Evolutionary conservation across 2,329 filamentous ascomycete species (phyloP).

Genomic region (Ophiostoma sp.): DNA sequence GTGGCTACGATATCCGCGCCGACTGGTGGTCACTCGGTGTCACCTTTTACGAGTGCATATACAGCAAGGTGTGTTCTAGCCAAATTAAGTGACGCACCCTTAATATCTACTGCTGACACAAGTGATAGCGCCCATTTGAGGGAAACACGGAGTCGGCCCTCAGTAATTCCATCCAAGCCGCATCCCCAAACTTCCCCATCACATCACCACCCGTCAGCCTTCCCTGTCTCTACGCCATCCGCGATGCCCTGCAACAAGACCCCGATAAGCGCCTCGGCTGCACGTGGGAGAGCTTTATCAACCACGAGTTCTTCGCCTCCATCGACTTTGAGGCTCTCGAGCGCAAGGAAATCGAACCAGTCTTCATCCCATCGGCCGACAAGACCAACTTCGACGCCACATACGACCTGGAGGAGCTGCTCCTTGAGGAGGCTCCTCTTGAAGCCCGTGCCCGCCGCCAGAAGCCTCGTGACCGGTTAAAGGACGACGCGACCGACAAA

Average conservation of each 20-base stretch:
- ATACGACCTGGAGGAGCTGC: slow-evolving; percentile 88
- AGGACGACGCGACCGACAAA: slow-evolving; percentile 89
- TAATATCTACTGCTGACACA: not conserved
- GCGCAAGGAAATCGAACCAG: slow-evolving; percentile 78
- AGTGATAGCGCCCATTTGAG: slow-evolving; percentile 75
- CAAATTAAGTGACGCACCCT: too few relatives aligned
- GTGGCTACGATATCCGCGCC: slow-evolving; percentile 81
- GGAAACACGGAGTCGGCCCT: slow-evolving; percentile 78
- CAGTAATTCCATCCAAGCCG: slow-evolving; percentile 72
- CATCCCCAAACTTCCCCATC: slow-evolving; percentile 80
- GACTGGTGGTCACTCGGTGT: slow-evolving; percentile 99
- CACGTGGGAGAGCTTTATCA: slow-evolving; percentile 76
- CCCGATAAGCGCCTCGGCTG: slow-evolving; percentile 76
- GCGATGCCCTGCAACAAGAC: slow-evolving; percentile 74
- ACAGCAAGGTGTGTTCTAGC: slow-evolving; percentile 70
- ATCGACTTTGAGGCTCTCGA: slow-evolving; percentile 83
- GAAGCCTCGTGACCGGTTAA: slow-evolving; percentile 84
- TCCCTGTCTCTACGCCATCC: slow-evolving; percentile 82
- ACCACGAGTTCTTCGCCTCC: slow-evolving; percentile 81
- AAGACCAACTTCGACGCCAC: slow-evolving; percentile 99
- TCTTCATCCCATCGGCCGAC: slow-evolving; percentile 89
- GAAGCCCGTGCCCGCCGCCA: slow-evolving; percentile 89
- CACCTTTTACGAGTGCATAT: slow-evolving; percentile 98
- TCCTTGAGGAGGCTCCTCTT: slow-evolving; percentile 89
- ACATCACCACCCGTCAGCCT: slow-evolving; percentile 87